Base-by-base conservation (phyloP, 352 stramenopile species). In the Pythium volutum region DNA sequence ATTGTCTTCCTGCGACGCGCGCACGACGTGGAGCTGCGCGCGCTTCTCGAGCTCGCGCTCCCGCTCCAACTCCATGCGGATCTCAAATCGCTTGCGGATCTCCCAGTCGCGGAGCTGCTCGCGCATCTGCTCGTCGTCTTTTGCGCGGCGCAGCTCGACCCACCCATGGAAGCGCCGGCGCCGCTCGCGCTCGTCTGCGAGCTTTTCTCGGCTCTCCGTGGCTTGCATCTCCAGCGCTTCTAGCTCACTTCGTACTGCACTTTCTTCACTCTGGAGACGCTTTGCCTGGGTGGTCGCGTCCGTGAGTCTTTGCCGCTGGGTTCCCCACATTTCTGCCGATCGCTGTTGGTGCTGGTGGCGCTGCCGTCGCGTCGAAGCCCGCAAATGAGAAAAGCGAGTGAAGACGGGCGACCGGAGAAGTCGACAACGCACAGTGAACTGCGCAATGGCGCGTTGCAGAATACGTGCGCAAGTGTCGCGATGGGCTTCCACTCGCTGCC, bases 1-100 rank as follows among this genome's bases (percentile, higher is more conserved):
- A n/a, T n/a, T 22, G 12, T 36, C 23, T 18, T 26, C 15, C 36
- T 34, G 25, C 51, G 20, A 34, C 20, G 51, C 29, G n/a, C n/a
- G 42, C 36, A 36, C 11, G 3, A 39, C 46, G 5, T 48, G 33
- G 3, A 49, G 36, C 45, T 58, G 53, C 33, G 51, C 58, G 54
- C 83, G 67, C 20, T 81, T 66, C 23, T 73, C 52, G 0, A 71
- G 72, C 42, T 93, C 77, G 2, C 85, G 60, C 49, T 89, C 76
- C n/a, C 72, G 71, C 64, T 91, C 83, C 2, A 93, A 66, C 20
- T 89, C 83, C 34, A 78, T 49, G 15, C 81, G 81, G 57, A 91
- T 85, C 16, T 84, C 61, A 26, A 69, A 55, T 2, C 81, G 70
- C 66, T 81, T 87, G 16, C 60, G 50, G 22, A 11, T 46, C 56